Conservation (phyloP, 192 early-diverging fungal genomes). For the Coemansia umbellata region DNA sequence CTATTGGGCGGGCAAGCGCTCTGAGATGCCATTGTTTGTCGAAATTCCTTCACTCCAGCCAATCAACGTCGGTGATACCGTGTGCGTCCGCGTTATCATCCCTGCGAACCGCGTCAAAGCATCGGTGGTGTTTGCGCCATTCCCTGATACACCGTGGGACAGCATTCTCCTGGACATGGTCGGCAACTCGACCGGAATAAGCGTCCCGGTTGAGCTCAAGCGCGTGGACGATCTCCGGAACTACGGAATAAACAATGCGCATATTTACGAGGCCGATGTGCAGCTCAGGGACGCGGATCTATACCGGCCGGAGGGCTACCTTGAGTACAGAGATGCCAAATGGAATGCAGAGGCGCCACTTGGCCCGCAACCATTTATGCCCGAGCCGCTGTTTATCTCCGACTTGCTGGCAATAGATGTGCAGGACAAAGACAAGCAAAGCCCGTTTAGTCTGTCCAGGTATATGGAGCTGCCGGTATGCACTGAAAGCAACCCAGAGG, state of each 20-base stretch:
- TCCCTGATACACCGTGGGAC: conserved; percentile 15
- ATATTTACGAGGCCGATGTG: not conserved
- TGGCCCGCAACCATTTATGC: not conserved
- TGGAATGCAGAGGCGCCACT: not conserved
- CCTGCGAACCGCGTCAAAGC: conserved; percentile 17
- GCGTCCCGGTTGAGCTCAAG: conserved; percentile 5
- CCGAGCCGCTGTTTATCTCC: conserved; percentile 8
- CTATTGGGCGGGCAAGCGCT: too few relatives aligned
- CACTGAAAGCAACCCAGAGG: conserved; percentile 15
- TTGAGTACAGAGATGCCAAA: not conserved
- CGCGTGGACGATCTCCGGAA: not conserved
- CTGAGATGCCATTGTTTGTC: too few relatives aligned
- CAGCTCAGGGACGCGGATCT: not conserved
- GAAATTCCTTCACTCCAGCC: too few relatives aligned
- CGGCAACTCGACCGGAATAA: not conserved
- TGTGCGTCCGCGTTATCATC: conserved; percentile 42
- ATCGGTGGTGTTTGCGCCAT: conserved; percentile 2
- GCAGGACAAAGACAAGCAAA: not conserved
- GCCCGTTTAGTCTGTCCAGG: conserved; percentile 1
- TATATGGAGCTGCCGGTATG: conserved; percentile 49
- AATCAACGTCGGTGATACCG: conserved; percentile 7
- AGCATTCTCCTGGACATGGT: conserved; percentile 20
- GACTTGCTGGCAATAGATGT: not conserved
- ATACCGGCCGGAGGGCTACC: not conserved
- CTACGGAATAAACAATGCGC: not conserved